phyloP scores from a whole-genome alignment of 148 eudicot genomes.

The Nepenthes mirabilis region DNA sequence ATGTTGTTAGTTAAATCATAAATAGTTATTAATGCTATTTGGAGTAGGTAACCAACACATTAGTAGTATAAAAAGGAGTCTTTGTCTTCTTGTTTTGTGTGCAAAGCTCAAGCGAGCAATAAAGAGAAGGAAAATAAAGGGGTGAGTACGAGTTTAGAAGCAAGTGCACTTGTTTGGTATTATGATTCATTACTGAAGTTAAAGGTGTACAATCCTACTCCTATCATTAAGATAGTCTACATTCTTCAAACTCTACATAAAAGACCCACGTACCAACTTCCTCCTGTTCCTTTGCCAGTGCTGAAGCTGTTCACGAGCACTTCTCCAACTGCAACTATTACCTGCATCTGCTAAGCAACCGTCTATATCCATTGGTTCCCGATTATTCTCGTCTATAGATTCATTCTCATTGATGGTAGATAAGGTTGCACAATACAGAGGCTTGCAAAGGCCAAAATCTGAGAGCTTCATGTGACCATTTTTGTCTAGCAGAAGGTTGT shows the following conservation, averaged over 20 bases:
- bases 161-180: too few species aligned
- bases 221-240: too few species aligned
- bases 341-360: conserved; percentile 60
- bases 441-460: conserved; percentile 95
- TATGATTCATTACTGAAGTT: too few species aligned
- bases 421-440: conserved; percentile 88
- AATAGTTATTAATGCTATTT: too few species aligned
- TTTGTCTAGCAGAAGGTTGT: conserved; percentile 88
- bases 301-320: conserved; percentile 92
- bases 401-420: conserved; percentile 85
- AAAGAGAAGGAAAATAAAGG: too few species aligned
- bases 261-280: conserved; percentile 44
- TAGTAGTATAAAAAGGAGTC: too few species aligned
- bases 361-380: conserved; percentile 88
- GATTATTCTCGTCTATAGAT: conserved; percentile 50
- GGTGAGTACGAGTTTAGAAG: too few species aligned
- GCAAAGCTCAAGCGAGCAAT: too few species aligned
- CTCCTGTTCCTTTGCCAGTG: conserved; percentile 99
- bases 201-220: too few species aligned
- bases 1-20: too few species aligned
- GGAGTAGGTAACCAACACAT: too few species aligned
- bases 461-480: conserved; percentile 98
- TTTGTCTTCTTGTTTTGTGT: too few species aligned
- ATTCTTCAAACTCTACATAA: neutral
- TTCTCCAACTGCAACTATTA: conserved; percentile 66